These are phyloP conservation scores for Chaetomiaceae sp. DNA, from an alignment of 2,329 filamentous ascomycete species.

Conservation along the genomic window DNA sequence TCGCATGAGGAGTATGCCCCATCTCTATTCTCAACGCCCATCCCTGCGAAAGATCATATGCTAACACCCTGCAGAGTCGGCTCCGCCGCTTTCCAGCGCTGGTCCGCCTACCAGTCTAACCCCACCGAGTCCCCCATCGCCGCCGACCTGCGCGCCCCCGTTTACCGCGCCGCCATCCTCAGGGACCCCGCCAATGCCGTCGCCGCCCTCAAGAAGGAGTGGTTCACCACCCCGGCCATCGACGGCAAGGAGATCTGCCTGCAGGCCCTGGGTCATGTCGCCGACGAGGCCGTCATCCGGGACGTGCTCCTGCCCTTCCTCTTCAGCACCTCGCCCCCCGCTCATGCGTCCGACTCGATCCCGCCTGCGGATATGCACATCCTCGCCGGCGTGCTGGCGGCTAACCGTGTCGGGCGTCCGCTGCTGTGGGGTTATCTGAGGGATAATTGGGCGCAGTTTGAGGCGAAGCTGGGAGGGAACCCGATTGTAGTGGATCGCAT, in stretches of 20 bases:
- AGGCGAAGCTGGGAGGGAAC: conserved; percentile 67
- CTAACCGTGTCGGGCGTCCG: conserved; percentile 67
- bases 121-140: conserved; percentile 66
- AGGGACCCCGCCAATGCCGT: conserved; percentile 64
- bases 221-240: conserved; percentile 73
- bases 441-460: conserved; percentile 71
- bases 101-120: conserved; percentile 72
- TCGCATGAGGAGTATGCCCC: conserved; percentile 73
- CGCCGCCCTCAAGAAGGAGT: conserved; percentile 77
- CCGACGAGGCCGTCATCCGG: conserved; percentile 62
- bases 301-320: conserved; percentile 70
- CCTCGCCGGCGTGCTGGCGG: conserved; percentile 66
- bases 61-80: conserved; percentile 49
- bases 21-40: conserved; percentile 11
- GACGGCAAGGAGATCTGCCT: conserved; percentile 89
- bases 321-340: conserved; percentile 58
- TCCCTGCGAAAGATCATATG: conserved; percentile 2
- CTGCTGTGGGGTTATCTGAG: conserved; percentile 84
- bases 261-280: conserved; percentile 68
- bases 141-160: conserved; percentile 72
- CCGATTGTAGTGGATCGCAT: conserved; percentile 88
- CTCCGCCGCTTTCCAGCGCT: conserved; percentile 71
- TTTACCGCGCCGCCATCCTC: conserved; percentile 76
- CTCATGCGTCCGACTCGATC: conserved; percentile 56
- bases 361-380: conserved; percentile 84